phyloP scores from a whole-genome alignment of 306 rosid species.

The Quercus agrifolia region DNA sequence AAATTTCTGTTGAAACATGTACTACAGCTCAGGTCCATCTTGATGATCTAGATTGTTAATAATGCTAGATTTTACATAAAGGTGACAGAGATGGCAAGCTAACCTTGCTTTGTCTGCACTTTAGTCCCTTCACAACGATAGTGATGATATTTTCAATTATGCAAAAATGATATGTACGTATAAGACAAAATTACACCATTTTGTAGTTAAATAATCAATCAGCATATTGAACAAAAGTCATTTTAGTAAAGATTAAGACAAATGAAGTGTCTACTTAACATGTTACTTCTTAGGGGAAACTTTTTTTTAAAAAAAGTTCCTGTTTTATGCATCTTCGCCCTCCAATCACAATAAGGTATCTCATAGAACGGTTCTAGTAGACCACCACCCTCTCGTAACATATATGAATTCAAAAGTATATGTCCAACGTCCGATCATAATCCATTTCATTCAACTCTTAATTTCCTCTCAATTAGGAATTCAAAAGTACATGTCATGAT shows the following conservation, averaged over 20 bases:
- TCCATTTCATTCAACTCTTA: background rate
- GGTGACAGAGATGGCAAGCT: constrained; percentile 10
- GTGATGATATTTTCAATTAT: background rate
- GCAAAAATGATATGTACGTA: background rate
- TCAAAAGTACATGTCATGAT: background rate
- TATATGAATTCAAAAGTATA: too few species aligned
- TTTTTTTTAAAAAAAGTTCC: background rate
- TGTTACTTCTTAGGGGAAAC: background rate
- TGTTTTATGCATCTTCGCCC: background rate
- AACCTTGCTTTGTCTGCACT: constrained; percentile 3
- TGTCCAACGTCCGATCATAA: too few species aligned
- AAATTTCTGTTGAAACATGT: too few species aligned
- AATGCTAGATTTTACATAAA: background rate
- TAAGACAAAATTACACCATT: background rate
- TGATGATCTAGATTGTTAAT: background rate
- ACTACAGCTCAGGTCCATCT: too few species aligned
- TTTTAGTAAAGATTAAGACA: background rate
- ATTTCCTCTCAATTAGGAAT: too few species aligned
- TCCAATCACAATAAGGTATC: background rate
- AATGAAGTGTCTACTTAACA: background rate
- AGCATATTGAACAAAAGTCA: background rate
- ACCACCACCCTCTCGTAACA: too few species aligned
- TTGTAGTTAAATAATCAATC: background rate
- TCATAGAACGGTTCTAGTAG: too few species aligned
- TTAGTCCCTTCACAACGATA: constrained; percentile 14